A percentile compares a stretch with the other conserved stretches of the same genome.
Conservation (phyloP, 1,284 basidiomycete species). For the Ustilago bromivora region DNA sequence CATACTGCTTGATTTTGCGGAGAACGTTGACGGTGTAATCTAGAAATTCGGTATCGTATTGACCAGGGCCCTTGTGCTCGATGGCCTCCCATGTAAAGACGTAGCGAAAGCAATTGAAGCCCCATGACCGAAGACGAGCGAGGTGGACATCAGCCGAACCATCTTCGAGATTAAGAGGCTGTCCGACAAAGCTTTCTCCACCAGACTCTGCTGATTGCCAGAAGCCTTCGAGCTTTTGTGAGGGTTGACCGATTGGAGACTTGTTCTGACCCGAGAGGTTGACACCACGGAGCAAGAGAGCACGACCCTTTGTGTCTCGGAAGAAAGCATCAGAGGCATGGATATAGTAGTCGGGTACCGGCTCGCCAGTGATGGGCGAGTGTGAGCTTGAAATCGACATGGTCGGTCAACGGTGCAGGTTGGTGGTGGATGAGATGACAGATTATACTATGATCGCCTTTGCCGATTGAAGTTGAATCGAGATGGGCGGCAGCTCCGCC, state of each 20-base stretch:
- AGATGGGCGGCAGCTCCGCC: background rate
- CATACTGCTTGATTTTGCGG: conserved; percentile 89
- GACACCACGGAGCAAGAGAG: conserved; percentile 87
- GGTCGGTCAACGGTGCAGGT: background rate
- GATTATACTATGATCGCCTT: background rate
- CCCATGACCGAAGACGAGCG: conserved; percentile 86
- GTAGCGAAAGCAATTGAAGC: conserved; percentile 92
- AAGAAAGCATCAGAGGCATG: conserved; percentile 74
- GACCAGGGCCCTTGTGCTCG: conserved; percentile 92
- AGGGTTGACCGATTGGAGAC: conserved; percentile 80
- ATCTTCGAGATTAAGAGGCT: conserved; percentile 82
- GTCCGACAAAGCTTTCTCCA: conserved; percentile 78
- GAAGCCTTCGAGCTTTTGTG: conserved; percentile 78
- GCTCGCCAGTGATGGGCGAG: conserved; percentile 46
- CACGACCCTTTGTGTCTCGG: conserved; percentile 84
- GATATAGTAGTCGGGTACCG: conserved; percentile 51
- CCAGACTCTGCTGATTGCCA: conserved; percentile 87
- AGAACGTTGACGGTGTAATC: conserved; percentile 89
- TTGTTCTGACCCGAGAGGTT: conserved; percentile 92
- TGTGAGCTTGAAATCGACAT: conserved; percentile 15
- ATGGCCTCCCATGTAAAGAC: conserved; percentile 94
- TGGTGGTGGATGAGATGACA: background rate
- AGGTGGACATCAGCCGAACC: conserved; percentile 90
- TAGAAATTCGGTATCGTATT: conserved; percentile 91
- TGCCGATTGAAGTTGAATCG: background rate